phyloP scores from a whole-genome alignment of 2,329 filamentous ascomycete genomes.

The Paradendryphiella salina region DNA sequence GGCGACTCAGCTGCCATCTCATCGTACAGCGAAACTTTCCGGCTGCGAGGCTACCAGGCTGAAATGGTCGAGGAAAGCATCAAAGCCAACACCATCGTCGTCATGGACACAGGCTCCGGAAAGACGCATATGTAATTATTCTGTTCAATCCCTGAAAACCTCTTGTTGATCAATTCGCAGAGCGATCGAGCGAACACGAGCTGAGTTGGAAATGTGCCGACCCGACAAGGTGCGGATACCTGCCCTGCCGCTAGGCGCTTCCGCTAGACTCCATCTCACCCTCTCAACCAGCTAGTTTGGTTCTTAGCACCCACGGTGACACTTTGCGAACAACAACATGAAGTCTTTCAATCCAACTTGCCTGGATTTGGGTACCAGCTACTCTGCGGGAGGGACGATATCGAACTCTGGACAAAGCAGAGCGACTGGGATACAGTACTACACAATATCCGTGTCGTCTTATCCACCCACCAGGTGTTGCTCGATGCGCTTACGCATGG shows the following conservation, averaged over 20 bases:
- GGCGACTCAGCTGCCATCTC: constrained; percentile 3
- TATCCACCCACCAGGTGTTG: constrained; percentile 77
- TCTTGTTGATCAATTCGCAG: constrained; percentile 26
- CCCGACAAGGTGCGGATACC: constrained; percentile 40
- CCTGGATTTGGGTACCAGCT: constrained; percentile 61
- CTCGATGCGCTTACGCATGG: constrained; percentile 73
- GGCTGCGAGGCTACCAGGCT: constrained; percentile 52
- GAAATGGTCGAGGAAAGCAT: constrained; percentile 55
- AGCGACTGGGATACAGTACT: constrained; percentile 69
- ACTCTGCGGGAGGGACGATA: constrained; percentile 68
- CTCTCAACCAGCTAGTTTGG: constrained; percentile 48
- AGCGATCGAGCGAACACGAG: constrained; percentile 50
- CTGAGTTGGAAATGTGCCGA: constrained; percentile 48
- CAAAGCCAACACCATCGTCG: constrained; percentile 52
- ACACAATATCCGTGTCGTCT: constrained; percentile 67
- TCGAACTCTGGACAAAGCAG: constrained; percentile 73
- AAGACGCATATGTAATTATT: constrained; percentile 51
- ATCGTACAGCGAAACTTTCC: constrained; percentile 22
- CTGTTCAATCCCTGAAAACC: background rate
- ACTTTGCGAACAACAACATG: constrained; percentile 52
- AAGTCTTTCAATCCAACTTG: constrained; percentile 42
- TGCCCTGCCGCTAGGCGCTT: background rate
- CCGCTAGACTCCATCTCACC: constrained; percentile 6
- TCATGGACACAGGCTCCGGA: constrained; percentile 55
- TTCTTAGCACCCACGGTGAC: constrained; percentile 53